Base-by-base conservation (phyloP, 2,329 filamentous ascomycete genomes). In the Sarocladium kiliense region DNA sequence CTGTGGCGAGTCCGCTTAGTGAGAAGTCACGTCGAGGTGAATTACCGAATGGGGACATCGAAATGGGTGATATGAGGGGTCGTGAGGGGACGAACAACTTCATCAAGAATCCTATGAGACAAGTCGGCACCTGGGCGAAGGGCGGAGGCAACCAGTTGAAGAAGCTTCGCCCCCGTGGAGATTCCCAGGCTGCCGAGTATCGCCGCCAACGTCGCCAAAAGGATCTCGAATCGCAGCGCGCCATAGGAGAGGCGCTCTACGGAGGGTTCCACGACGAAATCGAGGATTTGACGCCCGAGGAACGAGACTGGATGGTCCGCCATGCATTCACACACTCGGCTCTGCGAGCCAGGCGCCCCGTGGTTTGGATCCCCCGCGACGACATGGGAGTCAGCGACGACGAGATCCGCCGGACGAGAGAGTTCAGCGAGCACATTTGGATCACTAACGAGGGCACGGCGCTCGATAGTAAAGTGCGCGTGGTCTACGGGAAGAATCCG, bases 391-490 rank as follows among this genome's bases (percentile, higher is more conserved):
- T 99, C 56, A 91, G 89, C 61, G 91, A 96, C 63, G 93, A 97
- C 62, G 94, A 99, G 74, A 87, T 97, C 44, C 79, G 79, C 64
- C 79, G 89, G 34, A 96, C 91, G 6, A 80, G 86, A 60, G 77
- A 79, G 49, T 88, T 91, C 67, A 93, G 87, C 66, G 83, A 89
- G 57, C 78, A 84, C 58, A 88, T 97, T 54, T 96, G 91, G 89
- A 91, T 97, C 66, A 96, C 89, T 63, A 97, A 97, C 69, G 88
- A 95, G 68, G 91, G 91, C 57, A 91, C 93, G 19, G 89, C 90
- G 10, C 75, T 97, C 62, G 91, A 97, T 73, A 88, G 85, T 55
- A 91, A 91, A 69, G 84, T 84, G 27, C 84, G 88, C 18, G 91
- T 96, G 4, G 83, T 96, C 36, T 97, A 94, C 69, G 87, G 88